Evolutionary conservation across 805 yeast species (phyloP), one percentile per base, ranked within the genome.

Genomic region (Candida palmyrensis): DNA sequence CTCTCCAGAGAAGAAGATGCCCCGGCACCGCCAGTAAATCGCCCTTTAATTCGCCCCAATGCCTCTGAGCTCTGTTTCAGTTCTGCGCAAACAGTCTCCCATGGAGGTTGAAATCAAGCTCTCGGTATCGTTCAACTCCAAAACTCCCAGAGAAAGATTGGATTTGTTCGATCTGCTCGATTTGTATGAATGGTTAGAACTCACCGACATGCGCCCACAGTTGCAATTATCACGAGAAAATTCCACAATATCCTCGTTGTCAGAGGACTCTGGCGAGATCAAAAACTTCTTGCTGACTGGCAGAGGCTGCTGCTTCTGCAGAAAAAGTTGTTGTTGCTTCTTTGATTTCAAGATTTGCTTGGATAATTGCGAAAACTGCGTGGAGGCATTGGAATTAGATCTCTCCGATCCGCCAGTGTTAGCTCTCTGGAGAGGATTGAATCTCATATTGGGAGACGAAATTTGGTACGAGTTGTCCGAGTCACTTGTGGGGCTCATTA

Each of bases 51-150:
- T 23, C 4, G 14, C 4, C 7, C 28, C 10, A 25, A 5, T 25
- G 25, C 59, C 59, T 34, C 53, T 54, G 31, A 65, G 53, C 47
- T 64, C 70, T 7, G 63, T 59, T 25, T 59, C 57, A 24, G 62
- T 47, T 39, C 56, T 62, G 39, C 68, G 53, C 31, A 65, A 48
- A 38, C 68, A 62, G 37, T 65, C 69, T 22, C 63, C 68, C 28
- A 63, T 54, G 4, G 66, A 53, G 17, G 59, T 47, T 18, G 60
- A 53, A 18, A 65, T 55, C 25, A 65, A 57, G 39, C 66, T 59
- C 35, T 60, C 68, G 34, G 50, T 49, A 37, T 61, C 69, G 28
- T 39, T 39, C 21, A 47, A 14, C 14, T 30, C 33, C 4, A 22
- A 11, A 19, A 17, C 16, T 16, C 22, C 29, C 15, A 13, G 32